Conservation (phyloP, 2,329 filamentous ascomycete species). For the Pleurostoma richardsiae region DNA sequence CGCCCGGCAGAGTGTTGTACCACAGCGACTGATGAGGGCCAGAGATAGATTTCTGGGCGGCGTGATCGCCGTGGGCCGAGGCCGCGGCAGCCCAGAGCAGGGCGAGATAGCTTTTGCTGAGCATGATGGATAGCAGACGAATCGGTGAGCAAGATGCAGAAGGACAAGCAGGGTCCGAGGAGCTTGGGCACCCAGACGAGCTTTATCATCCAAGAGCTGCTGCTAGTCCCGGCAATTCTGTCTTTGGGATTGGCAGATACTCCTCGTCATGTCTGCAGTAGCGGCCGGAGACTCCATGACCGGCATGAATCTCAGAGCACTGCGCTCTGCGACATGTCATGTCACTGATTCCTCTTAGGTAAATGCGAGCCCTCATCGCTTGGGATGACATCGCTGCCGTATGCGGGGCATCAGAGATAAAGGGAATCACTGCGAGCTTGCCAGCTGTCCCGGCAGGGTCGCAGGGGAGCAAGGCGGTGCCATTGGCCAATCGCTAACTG, state of each 20-base stretch:
- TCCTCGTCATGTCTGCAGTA: background rate
- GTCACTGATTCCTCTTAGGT: constrained; percentile 10
- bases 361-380: constrained; percentile 5
- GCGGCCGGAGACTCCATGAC: background rate
- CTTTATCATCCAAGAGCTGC: constrained; percentile 3
- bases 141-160: background rate
- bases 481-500: constrained; percentile 3
- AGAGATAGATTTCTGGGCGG: constrained; percentile 52
- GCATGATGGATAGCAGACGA: constrained; percentile 15
- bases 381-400: constrained; percentile 2
- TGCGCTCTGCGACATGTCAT: constrained; percentile 6
- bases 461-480: constrained; percentile 1
- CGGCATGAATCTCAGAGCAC: background rate
- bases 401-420: constrained; percentile 10
- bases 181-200: constrained; percentile 1
- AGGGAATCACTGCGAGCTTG: constrained; percentile 3
- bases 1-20: constrained; percentile 79
- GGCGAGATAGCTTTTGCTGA: constrained; percentile 20
- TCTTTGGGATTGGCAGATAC: background rate
- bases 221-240: background rate
- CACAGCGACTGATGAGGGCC: constrained; percentile 72
- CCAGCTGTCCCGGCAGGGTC: background rate
- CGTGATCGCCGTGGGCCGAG: constrained; percentile 54
- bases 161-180: background rate
- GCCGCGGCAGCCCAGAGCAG: constrained; percentile 43